phyloP scores from a whole-genome alignment of 2,329 filamentous ascomycete species.

The Colletotrichum chlorophyti region DNA sequence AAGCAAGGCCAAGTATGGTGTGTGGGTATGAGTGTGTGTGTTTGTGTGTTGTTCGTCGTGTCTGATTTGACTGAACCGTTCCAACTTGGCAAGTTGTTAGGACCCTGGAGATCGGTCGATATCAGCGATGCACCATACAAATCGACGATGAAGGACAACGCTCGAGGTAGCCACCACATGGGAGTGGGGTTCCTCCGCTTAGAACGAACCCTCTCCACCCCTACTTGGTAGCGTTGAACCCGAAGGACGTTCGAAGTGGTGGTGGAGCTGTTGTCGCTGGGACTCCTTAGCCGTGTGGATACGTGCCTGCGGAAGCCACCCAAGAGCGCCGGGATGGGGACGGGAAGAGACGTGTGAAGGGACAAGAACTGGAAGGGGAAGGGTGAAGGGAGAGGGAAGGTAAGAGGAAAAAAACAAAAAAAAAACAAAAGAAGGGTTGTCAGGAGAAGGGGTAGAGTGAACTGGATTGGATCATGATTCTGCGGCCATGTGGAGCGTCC shows the following conservation, averaged over 20 bases:
- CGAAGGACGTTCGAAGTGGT: not conserved
- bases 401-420: not conserved
- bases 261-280: too few relatives aligned
- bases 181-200: not conserved
- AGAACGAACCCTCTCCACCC: too few relatives aligned
- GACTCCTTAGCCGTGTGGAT: too few relatives aligned
- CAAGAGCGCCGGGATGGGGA: too few relatives aligned
- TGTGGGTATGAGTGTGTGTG: too few relatives aligned
- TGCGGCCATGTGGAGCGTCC: too few relatives aligned
- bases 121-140: slow-evolving; percentile 24
- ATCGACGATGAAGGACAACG: slow-evolving; percentile 24
- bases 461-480: not conserved
- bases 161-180: slow-evolving; percentile 21
- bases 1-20: too few relatives aligned
- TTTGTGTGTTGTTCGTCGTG: slow-evolving; percentile 16
- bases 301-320: too few relatives aligned
- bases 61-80: slow-evolving; percentile 13
- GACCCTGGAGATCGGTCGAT: slow-evolving; percentile 26
- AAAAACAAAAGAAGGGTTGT: not conserved
- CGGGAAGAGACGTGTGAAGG: too few relatives aligned
- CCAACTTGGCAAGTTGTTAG: not conserved
- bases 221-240: too few relatives aligned
- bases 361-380: too few relatives aligned
- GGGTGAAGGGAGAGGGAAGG: not conserved
- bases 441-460: not conserved